These are phyloP conservation scores for Penicillium waksmanii DNA, from an alignment of 495 filamentous ascomycete genomes.

Conservation along the genomic window DNA sequence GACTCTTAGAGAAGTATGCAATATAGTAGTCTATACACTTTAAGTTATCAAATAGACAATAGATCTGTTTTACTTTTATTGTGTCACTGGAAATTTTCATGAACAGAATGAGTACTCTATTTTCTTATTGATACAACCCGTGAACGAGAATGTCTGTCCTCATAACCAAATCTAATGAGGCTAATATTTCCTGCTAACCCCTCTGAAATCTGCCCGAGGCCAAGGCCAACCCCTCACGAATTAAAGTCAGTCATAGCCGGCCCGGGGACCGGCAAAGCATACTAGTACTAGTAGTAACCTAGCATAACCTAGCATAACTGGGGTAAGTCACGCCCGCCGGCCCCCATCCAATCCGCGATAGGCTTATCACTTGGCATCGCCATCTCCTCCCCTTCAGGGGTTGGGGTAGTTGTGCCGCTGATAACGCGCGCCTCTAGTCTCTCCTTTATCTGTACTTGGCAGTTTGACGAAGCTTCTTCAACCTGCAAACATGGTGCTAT, in stretches of 20 bases:
- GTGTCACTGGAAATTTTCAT: no score
- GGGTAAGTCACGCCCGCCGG: background rate
- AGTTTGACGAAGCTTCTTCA: background rate
- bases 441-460: conserved; percentile 8
- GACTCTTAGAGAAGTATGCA: background rate
- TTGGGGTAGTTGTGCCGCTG: conserved; percentile 1
- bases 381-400: conserved; percentile 36
- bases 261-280: no score
- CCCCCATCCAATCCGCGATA: conserved; percentile 18
- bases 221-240: background rate
- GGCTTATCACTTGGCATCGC: conserved; percentile 43
- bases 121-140: background rate
- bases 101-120: background rate
- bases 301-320: background rate
- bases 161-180: no score
- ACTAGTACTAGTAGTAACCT: no score
- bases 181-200: no score
- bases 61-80: background rate
- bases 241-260: background rate
- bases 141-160: no score
- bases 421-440: conserved; percentile 12
- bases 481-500: background rate
- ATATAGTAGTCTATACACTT: no score
- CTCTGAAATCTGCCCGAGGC: no score
- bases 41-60: background rate